A percentile compares a stretch with the other conserved stretches of the same genome.
phyloP scores from a whole-genome alignment of 2,329 filamentous ascomycete genomes.

The Coniochaeta hoffmannii region DNA sequence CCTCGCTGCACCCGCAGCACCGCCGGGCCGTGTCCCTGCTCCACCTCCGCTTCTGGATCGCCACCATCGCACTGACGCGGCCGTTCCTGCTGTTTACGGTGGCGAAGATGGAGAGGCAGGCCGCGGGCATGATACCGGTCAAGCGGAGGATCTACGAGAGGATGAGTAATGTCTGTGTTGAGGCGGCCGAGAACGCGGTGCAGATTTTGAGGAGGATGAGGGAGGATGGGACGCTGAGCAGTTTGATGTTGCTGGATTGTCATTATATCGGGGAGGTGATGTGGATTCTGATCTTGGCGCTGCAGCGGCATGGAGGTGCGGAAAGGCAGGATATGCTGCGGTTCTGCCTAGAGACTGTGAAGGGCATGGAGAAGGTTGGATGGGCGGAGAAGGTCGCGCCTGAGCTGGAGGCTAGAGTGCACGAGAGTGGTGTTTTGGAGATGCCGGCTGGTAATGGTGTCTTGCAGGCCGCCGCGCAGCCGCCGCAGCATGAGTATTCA shows the following conservation, averaged over 20 bases:
- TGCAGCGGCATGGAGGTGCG: not conserved
- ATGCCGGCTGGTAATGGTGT: too few species aligned
- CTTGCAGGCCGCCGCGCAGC: too few species aligned
- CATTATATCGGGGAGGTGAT: constrained; percentile 3
- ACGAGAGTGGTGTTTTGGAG: constrained; percentile 3
- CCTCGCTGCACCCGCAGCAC: constrained; percentile 4
- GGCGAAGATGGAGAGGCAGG: not conserved
- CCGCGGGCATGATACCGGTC: not conserved
- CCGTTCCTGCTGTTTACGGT: constrained; percentile 4
- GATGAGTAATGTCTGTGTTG: not conserved
- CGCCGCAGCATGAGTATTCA: too few species aligned
- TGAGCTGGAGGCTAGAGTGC: constrained; percentile 3
- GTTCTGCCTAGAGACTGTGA: constrained; percentile 3
- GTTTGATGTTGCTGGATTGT: constrained; percentile 1
- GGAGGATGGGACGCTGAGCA: not conserved
- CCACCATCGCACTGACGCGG: not conserved
- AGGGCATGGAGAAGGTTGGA: constrained; percentile 4
- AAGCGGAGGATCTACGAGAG: not conserved
- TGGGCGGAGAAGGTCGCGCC: constrained; percentile 3
- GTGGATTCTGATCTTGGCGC: constrained; percentile 3
- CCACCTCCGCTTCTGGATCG: constrained; percentile 1
- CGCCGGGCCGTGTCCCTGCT: constrained; percentile 2
- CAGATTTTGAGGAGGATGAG: not conserved
- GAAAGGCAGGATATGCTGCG: constrained; percentile 1
- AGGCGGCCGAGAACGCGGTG: not conserved